Base-by-base conservation (phyloP, 306 rosid genomes). In the Styphnolobium japonicum region DNA sequence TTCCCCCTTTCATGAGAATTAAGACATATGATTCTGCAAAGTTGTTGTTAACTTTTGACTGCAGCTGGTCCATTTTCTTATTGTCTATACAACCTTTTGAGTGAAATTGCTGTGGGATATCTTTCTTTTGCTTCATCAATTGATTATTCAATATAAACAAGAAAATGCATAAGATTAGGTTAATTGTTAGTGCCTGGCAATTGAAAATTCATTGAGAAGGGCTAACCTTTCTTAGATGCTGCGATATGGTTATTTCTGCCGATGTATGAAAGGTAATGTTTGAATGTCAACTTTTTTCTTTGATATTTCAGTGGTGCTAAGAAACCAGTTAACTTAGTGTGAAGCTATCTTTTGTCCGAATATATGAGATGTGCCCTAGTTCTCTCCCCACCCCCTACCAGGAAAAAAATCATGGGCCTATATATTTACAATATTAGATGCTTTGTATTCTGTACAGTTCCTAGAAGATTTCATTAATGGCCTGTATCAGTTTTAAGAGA, bases 391-490 rank as follows among this genome's bases (percentile, higher is more conserved):
- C 15, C 31, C 25, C 31, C 19, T 12, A 55, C 36, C 27, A 58
- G 58, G 57, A 10, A 61, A 57, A 60, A 34, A 80, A 11, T 57
- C 6, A 3, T 27, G 1, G 72, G 66, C 29, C 5, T 78, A n/a
- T 69, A 2, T 70, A 45, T 45, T 67, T 27, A 70, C 70, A 39
- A 56, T 51, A 14, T 51, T 69, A 43, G 5, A 62, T 72, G 67
- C 80, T n/a, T 83, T 71, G 42, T 85, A 45, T 61, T 64, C n/a
- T 87, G 37, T 53, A 29, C 98, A 96, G 99, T 93, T 96, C 82
- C 86, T 96, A 78, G 99, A 96, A 89, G 99, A 96, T 78, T 96
- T 96, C 76, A 93, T 96, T 77, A 96, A 96, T 65, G 99, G 99
- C 99, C 99, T 12, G 87, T 96, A 77, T 86, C 98, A 8, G 98